Percentiles rank a stretch among this genome's conserved stretches.
Conservation (phyloP, 2,329 filamentous ascomycete species). For the Penicillium corylophilum region DNA sequence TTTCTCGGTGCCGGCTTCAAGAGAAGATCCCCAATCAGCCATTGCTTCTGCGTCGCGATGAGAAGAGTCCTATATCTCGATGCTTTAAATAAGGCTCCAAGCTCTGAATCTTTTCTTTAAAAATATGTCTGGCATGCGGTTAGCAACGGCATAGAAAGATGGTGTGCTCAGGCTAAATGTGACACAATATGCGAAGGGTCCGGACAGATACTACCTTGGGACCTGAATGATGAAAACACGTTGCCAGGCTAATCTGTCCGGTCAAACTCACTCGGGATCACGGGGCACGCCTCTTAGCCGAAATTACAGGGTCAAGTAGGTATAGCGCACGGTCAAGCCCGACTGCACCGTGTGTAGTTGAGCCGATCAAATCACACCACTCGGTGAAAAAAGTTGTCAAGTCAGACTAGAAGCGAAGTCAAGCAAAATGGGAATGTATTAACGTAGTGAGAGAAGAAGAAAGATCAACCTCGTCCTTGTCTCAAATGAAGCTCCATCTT, state of each 20-base stretch:
- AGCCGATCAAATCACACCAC: neutral
- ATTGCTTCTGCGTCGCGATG: conserved; percentile 1
- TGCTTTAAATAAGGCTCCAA: neutral
- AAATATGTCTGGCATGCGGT: conserved; percentile 14
- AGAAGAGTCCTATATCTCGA: too few species aligned
- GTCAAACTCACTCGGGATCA: neutral
- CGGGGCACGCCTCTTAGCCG: neutral
- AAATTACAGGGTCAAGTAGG: neutral
- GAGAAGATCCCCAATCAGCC: conserved; percentile 15
- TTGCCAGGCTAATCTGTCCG: neutral
- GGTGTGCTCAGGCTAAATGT: conserved; percentile 32
- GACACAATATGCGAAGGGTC: conserved; percentile 27
- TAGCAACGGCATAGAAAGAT: conserved; percentile 19
- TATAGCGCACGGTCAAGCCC: neutral
- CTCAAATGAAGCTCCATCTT: too few species aligned
- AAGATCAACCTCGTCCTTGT: too few species aligned
- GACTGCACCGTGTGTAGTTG: neutral
- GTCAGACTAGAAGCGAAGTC: neutral
- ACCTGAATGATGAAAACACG: neutral
- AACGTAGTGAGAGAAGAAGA: neutral
- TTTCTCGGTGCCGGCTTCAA: conserved; percentile 18
- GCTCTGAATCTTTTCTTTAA: neutral
- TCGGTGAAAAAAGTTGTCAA: neutral
- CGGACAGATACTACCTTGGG: conserved; percentile 13
- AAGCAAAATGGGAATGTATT: too few species aligned